Conservation (phyloP, 2,329 filamentous ascomycete species). For the Hymenoscyphus fraxineus region DNA sequence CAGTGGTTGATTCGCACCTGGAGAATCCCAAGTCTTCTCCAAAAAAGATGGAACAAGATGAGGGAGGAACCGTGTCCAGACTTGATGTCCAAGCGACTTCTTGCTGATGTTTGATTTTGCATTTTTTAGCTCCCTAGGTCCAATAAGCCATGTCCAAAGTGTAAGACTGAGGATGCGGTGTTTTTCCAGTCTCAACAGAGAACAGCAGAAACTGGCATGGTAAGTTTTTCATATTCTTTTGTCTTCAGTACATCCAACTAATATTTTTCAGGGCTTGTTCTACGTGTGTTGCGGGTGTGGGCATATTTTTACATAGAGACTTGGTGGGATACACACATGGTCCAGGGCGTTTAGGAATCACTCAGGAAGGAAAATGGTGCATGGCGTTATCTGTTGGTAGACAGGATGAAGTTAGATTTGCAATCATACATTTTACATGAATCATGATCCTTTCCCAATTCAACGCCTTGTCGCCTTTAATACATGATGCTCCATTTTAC, state of each 20-base stretch:
- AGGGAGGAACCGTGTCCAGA: constrained; percentile 15
- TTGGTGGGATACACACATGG: constrained; percentile 9
- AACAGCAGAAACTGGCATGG: constrained; percentile 97
- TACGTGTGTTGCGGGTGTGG: constrained; percentile 94
- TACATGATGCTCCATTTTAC: constrained; percentile 29
- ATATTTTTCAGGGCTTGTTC: constrained; percentile 68
- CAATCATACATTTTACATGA: constrained; percentile 1
- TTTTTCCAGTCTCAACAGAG: constrained; percentile 99
- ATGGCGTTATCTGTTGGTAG: constrained; percentile 5
- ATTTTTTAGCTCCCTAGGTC: constrained; percentile 78
- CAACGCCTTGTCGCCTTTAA: constrained; percentile 26
- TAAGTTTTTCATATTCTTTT: constrained; percentile 45
- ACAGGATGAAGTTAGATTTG: background rate
- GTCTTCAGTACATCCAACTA: constrained; percentile 20
- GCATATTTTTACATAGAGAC: constrained; percentile 68
- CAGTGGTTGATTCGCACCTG: constrained; percentile 10
- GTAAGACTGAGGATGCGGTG: constrained; percentile 84
- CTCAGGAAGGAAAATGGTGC: constrained; percentile 6
- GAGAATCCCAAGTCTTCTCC: constrained; percentile 9
- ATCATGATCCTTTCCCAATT: constrained; percentile 7
- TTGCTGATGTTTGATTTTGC: constrained; percentile 40
- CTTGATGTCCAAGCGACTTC: constrained; percentile 18
- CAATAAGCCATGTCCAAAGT: constrained; percentile 79
- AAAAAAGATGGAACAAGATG: constrained; percentile 12
- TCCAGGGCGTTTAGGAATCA: constrained; percentile 12